These are phyloP conservation scores for Klebsormidium nitens DNA, from an alignment of 139 green algal species.

Conservation along the genomic window DNA sequence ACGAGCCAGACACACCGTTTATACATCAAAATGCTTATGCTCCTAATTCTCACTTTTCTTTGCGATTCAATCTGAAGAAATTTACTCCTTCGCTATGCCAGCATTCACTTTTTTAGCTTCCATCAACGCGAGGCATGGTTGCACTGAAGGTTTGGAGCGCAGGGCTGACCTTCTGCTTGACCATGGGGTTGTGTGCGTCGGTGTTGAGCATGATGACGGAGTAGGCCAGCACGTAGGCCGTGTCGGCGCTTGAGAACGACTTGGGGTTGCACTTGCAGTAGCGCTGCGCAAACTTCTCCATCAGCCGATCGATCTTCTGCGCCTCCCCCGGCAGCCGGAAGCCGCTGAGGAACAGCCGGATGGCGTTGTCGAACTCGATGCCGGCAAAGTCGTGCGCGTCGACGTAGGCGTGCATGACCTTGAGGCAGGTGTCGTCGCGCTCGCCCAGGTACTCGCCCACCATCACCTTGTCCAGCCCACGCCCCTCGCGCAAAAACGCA, in stretches of 20 bases:
- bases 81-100: no score
- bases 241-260: conserved; percentile 87
- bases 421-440: conserved; percentile 77
- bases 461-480: conserved; percentile 83
- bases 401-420: conserved; percentile 97
- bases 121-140: no score
- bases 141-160: no score
- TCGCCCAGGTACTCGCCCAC: conserved; percentile 97
- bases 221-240: conserved; percentile 97
- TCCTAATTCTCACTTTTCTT: no score
- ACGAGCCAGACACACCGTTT: no score
- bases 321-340: conserved; percentile 88
- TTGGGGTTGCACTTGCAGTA: conserved; percentile 86
- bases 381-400: conserved; percentile 84
- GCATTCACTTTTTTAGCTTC: no score
- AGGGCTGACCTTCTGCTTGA: conserved; percentile 72
- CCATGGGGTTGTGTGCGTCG: conserved; percentile 92
- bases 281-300: conserved; percentile 99
- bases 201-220: conserved; percentile 99
- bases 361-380: conserved; percentile 85
- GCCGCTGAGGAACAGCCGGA: conserved; percentile 57
- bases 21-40: no score
- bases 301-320: conserved; percentile 98
- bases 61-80: no score
- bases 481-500: conserved; percentile 54